phyloP scores from a whole-genome alignment of 176 grass and related monocot genomes.

The Coix lacrymajobi region DNA sequence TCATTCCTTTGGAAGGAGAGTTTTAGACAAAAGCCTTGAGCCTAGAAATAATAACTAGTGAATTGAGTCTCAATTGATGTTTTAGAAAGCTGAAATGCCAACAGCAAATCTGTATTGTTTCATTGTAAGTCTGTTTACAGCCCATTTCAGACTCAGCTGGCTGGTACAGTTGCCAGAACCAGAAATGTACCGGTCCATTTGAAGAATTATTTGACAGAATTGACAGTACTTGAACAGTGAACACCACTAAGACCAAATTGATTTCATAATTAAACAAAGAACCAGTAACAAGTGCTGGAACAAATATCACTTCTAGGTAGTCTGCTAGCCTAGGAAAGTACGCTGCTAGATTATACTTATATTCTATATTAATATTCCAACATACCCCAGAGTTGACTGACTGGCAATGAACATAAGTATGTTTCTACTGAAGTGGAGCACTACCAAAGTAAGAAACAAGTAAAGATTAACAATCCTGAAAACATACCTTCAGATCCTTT shows the following conservation, averaged over 20 bases:
- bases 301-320: not conserved
- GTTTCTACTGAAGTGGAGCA: not conserved
- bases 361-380: constrained; percentile 2
- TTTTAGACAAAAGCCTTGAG: not conserved
- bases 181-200: not conserved
- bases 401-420: not conserved
- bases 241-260: not conserved
- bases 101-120: not conserved
- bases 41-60: not conserved
- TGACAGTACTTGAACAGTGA: not conserved
- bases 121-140: not conserved
- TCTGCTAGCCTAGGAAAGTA: not conserved
- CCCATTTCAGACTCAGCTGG: not conserved
- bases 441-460: not conserved
- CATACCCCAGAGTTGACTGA: not conserved
- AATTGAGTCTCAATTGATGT: not conserved
- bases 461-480: constrained; percentile 4
- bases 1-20: not conserved
- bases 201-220: not conserved
- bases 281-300: not conserved
- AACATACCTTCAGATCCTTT: constrained; percentile 82
- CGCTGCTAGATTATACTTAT: not conserved
- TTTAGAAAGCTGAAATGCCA: not conserved
- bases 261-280: not conserved
- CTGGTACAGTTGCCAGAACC: not conserved